Conservation (phyloP, 2,329 filamentous ascomycete species). For the Colletotrichum lentis region DNA sequence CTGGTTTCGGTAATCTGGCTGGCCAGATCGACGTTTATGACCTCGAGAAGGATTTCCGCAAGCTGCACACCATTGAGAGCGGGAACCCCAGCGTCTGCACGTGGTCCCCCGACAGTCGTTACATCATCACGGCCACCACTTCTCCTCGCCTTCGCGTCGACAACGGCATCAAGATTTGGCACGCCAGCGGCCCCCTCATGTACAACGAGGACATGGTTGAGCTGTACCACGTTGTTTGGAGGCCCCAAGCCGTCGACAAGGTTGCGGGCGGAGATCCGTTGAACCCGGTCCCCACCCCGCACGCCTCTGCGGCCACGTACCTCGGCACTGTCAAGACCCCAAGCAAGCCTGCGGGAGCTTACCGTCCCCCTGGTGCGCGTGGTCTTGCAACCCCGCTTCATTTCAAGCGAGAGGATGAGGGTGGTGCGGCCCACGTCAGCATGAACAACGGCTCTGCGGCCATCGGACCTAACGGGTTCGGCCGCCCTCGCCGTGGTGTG, state of each 20-base stretch:
- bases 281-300: slow-evolving; percentile 76
- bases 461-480: slow-evolving; percentile 82
- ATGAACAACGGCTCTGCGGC: slow-evolving; percentile 80
- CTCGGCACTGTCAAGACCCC: slow-evolving; percentile 90
- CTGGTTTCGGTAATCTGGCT: slow-evolving; percentile 95
- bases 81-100: slow-evolving; percentile 96
- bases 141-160: slow-evolving; percentile 94
- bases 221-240: slow-evolving; percentile 90
- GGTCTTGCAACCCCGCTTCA: slow-evolving; percentile 88
- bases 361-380: slow-evolving; percentile 91
- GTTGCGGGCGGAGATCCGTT: slow-evolving; percentile 75
- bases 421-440: slow-evolving; percentile 83
- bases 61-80: slow-evolving; percentile 92
- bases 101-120: slow-evolving; percentile 95
- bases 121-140: slow-evolving; percentile 96
- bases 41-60: slow-evolving; percentile 89
- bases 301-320: slow-evolving; percentile 83
- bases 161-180: slow-evolving; percentile 95
- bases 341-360: slow-evolving; percentile 95
- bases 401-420: slow-evolving; percentile 98
- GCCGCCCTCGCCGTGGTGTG: slow-evolving; percentile 75
- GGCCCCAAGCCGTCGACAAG: slow-evolving; percentile 72
- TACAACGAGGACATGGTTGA: slow-evolving; percentile 96
- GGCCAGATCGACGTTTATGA: slow-evolving; percentile 99
- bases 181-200: slow-evolving; percentile 86